Evolutionary conservation across 305 asterid species (phyloP), one percentile per base, ranked within the genome.

Genomic region (Solanum hybrid): DNA sequence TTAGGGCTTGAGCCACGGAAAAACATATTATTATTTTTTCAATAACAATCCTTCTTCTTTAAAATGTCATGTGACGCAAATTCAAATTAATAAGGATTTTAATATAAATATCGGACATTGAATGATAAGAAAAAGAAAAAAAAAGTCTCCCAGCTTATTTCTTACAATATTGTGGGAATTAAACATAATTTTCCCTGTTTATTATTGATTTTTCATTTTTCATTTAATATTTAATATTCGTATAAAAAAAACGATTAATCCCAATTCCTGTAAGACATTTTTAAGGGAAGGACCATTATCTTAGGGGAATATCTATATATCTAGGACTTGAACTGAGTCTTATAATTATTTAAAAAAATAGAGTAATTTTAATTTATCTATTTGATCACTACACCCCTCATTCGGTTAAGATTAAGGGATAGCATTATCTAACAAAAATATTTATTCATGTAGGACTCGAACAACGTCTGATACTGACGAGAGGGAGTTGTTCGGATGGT

Each of bases 241-340:
- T 12, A 13, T 28, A 6, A 0, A 3, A 13, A 6, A 28, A 1
- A 0, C 2, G 8, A 18, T 18, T 73, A 73, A 26, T 26, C 0
- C 0, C 0, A 26, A 26, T 26, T 26, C 0, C 0, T 0, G 0
- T 71, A 69, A 69, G 4, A 20, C 6, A 11, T 33, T 8, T 16
- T 76, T 76, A 33, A 76, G 24, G 39, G 1, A 57, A 57, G 0
- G 31, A 29, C 6, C 67, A 51, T 16, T 6, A 40, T 51, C n/a
- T 16, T 0, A 51, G 0, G 1, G 10, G 10, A 51, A 51, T 51
- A 51, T 51, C 11, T 16, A 5, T 51, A 51, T 16, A 51, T 16
- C 9, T 51, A 51, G 4, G 4, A 51, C 0, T 51, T 51, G n/a
- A 51, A 51, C 3, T 0, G 16, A 1, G 0, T 40, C 2, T 46